A percentile compares a stretch with the other conserved stretches of the same genome.
Conservation (phyloP, 352 stramenopile species). For the Peronosclerospora sorghi region DNA sequence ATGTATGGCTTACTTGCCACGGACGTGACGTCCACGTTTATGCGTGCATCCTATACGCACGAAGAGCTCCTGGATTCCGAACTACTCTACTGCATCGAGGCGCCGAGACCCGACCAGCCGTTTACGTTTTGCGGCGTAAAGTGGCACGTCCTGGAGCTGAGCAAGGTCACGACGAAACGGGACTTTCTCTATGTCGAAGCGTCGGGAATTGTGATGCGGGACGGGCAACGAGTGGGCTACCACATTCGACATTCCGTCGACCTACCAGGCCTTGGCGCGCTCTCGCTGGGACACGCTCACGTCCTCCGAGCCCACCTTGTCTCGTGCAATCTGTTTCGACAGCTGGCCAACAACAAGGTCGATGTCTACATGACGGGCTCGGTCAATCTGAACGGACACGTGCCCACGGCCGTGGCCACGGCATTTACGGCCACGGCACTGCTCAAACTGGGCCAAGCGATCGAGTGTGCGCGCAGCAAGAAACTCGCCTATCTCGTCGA, state of each 20-base stretch:
- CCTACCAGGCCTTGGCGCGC: constrained; percentile 30
- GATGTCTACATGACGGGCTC: constrained; percentile 44
- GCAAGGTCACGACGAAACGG: constrained; percentile 36
- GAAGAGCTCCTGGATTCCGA: constrained; percentile 28
- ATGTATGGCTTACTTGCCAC: constrained; percentile 34
- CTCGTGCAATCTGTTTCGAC: constrained; percentile 37
- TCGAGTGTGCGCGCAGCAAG: constrained; percentile 49
- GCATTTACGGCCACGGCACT: constrained; percentile 29
- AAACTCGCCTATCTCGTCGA: constrained; percentile 47
- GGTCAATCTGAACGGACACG: constrained; percentile 31
- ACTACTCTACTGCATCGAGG: constrained; percentile 27
- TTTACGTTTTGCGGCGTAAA: constrained; percentile 41
- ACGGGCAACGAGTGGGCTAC: constrained; percentile 40
- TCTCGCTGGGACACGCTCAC: constrained; percentile 42
- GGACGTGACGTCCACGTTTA: constrained; percentile 19
- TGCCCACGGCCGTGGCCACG: constrained; percentile 28
- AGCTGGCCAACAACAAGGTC: constrained; percentile 20
- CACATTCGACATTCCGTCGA: constrained; percentile 49
- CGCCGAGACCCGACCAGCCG: constrained; percentile 22
- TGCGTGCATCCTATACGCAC: constrained; percentile 26
- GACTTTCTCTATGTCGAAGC: constrained; percentile 57
- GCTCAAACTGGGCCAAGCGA: constrained; percentile 19
- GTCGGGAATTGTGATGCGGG: constrained; percentile 22
- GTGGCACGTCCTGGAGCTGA: constrained; percentile 25
- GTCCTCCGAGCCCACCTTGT: constrained; percentile 34